These are phyloP conservation scores for Blastocystis sp. DNA, from an alignment of 352 stramenopile genomes.

Conservation along the genomic window DNA sequence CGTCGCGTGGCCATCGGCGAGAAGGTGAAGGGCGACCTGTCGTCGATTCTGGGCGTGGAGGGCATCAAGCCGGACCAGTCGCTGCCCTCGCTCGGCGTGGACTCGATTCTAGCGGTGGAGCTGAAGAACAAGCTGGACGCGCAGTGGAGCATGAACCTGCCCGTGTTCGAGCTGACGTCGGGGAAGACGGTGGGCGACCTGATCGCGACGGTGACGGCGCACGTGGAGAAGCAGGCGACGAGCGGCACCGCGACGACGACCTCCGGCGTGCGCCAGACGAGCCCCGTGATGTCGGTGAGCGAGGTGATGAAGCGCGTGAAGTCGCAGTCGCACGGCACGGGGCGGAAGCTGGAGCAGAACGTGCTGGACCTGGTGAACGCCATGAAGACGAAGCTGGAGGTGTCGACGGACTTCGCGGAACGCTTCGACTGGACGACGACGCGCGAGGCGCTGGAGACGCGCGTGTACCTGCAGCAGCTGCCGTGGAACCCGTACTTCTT, in stretches of 20 bases:
- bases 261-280: neutral
- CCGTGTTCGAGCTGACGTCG: conserved; percentile 65
- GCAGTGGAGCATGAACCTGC: conserved; percentile 71
- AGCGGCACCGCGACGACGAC: neutral
- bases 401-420: conserved; percentile 48
- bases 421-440: conserved; percentile 65
- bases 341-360: neutral
- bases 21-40: conserved; percentile 26
- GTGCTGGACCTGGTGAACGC: conserved; percentile 9
- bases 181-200: conserved; percentile 63
- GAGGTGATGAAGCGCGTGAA: no score
- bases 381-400: conserved; percentile 19
- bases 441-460: conserved; percentile 52
- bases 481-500: conserved; percentile 74
- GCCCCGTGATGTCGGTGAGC: neutral
- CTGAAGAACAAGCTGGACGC: conserved; percentile 67
- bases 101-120: conserved; percentile 67
- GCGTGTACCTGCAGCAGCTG: conserved; percentile 40
- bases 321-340: no score
- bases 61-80: conserved; percentile 36
- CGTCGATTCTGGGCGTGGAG: conserved; percentile 51
- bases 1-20: neutral
- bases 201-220: neutral
- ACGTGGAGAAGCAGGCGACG: conserved; percentile 42
- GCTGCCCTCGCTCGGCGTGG: conserved; percentile 34